Percentiles rank a stretch among this genome's conserved stretches.
These are phyloP conservation scores for Trichoderma koningiopsis DNA, from an alignment of 2,329 filamentous ascomycete species.

Conservation along the genomic window DNA sequence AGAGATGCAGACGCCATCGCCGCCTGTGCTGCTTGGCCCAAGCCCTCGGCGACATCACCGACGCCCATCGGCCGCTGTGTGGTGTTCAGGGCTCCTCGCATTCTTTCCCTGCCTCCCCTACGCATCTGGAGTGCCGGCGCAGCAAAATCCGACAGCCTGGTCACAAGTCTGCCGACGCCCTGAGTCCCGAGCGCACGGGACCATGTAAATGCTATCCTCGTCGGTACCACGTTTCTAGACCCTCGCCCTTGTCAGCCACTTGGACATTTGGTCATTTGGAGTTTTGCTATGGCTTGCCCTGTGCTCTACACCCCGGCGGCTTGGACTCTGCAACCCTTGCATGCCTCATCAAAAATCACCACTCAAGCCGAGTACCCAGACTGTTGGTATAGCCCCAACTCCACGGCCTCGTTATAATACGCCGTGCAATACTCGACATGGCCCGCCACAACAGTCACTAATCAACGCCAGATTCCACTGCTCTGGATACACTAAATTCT, in stretches of 20 bases:
- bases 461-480: neutral
- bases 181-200: slow-evolving; percentile 14
- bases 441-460: neutral
- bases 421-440: neutral
- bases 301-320: neutral
- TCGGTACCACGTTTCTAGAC: slow-evolving; percentile 7
- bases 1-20: neutral
- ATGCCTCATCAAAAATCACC: neutral
- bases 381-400: neutral
- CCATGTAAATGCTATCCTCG: neutral
- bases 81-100: neutral
- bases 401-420: slow-evolving; percentile 9
- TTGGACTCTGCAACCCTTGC: slow-evolving; percentile 9
- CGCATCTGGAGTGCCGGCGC: neutral
- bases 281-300: neutral
- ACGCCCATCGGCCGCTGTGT: neutral
- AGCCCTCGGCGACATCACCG: neutral
- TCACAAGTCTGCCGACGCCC: neutral
- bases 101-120: neutral
- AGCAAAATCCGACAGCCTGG: slow-evolving; percentile 3
- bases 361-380: neutral
- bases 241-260: neutral
- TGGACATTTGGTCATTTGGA: slow-evolving; percentile 15
- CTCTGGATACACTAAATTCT: neutral
- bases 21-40: neutral